Evolutionary conservation across 768 basidiomycete genomes (phyloP), one percentile per base, ranked within the genome.

Genomic region (Pholiota microspora): DNA sequence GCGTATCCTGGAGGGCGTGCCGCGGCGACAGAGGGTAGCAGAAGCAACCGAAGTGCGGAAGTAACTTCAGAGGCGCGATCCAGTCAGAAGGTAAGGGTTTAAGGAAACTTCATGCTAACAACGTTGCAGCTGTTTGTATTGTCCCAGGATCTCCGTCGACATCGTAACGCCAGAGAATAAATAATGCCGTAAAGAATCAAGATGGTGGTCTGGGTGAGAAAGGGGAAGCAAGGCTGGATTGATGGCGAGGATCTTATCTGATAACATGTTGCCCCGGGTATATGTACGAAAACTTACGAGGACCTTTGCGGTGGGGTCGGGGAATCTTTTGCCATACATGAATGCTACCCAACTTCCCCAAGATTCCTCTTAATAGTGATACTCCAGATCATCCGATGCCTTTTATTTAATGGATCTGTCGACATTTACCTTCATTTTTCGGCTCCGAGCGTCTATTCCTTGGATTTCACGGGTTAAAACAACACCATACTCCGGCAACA

Each of bases 201-300:
- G 40, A 10, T 31, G 38, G 10, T 2, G 23, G 18, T 44, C 28
- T 29, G 27, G 16, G 18, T 42, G 44, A 44, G 10, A 31, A 21
- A 15, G 4, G 15, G 27, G 28, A 51, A 28, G 25, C 4, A 40
- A 16, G 10, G 16, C 16, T 42, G 15, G 9, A 23, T 27, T 40
- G 36, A 7, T 25, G 6, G 24, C 4, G 4, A 29, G 16, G 21
- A 51, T 51, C 50, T 51, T 51, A 51, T 51, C 50, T 51, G 50
- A 51, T 51, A 51, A 28, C 29, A 5, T 28, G 40, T n/a, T 51
- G 36, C 29, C 38, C 50, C 50, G 28, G 40, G 50, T 51, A 44
- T 31, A 13, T n/a, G n/a, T n/a, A n/a, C n/a, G n/a, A n/a, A n/a
- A n/a, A n/a, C n/a, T n/a, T n/a, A 8, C 10, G 12, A 21, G 38